phyloP scores from a whole-genome alignment of 192 early-diverging fungal genomes.

The Rhizoclosmatium globosum region DNA sequence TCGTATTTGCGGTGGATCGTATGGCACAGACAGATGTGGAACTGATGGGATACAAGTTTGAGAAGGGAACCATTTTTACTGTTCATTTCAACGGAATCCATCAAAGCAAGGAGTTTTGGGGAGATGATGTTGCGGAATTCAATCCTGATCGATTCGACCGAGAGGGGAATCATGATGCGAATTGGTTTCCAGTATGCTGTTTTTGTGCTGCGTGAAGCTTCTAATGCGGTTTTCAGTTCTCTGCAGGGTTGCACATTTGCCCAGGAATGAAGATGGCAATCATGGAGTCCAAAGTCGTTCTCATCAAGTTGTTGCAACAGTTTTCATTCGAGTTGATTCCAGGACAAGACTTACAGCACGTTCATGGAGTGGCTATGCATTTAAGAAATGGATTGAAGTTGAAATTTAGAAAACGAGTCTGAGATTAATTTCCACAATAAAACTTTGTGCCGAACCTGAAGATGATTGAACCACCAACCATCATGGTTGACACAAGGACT shows the following conservation, averaged over 20 bases:
- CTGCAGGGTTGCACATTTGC: slow-evolving; percentile 40
- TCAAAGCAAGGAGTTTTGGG: slow-evolving; percentile 52
- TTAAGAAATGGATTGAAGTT: slow-evolving; percentile 1
- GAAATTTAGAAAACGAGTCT: neutral
- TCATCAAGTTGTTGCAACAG: neutral
- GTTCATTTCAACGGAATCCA: slow-evolving; percentile 36
- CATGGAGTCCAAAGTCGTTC: slow-evolving; percentile 6
- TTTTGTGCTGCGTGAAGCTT: slow-evolving; percentile 22
- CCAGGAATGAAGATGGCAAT: slow-evolving; percentile 35
- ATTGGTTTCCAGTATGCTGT: slow-evolving; percentile 3
- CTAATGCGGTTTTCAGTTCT: neutral
- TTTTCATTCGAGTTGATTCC: neutral
- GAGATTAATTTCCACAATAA: too few relatives aligned
- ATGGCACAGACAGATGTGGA: slow-evolving; percentile 43
- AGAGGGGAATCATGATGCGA: neutral
- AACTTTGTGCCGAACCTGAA: too few relatives aligned
- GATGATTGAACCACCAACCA: too few relatives aligned
- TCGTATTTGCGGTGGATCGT: slow-evolving; percentile 12
- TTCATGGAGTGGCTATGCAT: slow-evolving; percentile 15
- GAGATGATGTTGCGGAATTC: slow-evolving; percentile 60
- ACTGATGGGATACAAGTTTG: slow-evolving; percentile 56
- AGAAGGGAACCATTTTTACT: slow-evolving; percentile 37
- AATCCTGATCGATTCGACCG: slow-evolving; percentile 63
- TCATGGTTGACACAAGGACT: too few relatives aligned
- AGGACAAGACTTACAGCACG: neutral